Evolutionary conservation across 768 basidiomycete genomes (phyloP).

Genomic region (Mycena capillaripes): DNA sequence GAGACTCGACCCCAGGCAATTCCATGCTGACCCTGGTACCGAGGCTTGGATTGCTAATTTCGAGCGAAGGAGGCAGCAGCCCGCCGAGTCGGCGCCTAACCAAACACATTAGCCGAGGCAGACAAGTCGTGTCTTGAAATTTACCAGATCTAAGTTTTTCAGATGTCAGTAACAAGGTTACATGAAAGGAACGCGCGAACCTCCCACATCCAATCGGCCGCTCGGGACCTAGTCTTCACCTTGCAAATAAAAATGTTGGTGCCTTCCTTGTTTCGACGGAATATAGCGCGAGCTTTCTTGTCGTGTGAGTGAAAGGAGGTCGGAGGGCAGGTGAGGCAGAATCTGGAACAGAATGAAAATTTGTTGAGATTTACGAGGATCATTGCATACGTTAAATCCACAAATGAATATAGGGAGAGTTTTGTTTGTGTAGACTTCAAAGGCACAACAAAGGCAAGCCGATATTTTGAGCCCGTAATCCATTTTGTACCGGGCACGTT

Average conservation of each 20-base stretch:
- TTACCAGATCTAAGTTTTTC: conserved; percentile 34
- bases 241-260: conserved; percentile 93
- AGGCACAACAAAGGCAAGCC: conserved; percentile 83
- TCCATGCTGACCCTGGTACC: conserved; percentile 79
- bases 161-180: not conserved
- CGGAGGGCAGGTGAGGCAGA: conserved; percentile 68
- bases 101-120: not conserved
- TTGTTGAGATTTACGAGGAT: not conserved
- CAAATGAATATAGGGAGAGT: conserved; percentile 89
- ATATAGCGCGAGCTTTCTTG: conserved; percentile 60
- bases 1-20: conserved; percentile 67
- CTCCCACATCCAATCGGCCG: conserved; percentile 92
- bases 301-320: conserved; percentile 56
- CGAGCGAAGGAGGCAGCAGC: conserved; percentile 74
- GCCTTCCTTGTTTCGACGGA: conserved; percentile 70
- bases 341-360: not conserved
- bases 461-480: conserved; percentile 76
- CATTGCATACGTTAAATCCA: conserved; percentile 84
- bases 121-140: not conserved
- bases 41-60: conserved; percentile 78
- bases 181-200: conserved; percentile 64
- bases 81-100: conserved; percentile 82
- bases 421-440: conserved; percentile 72
- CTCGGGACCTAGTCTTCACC: conserved; percentile 79
- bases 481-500: conserved; percentile 77